A percentile compares a stretch with the other conserved stretches of the same genome.
Evolutionary conservation across 2,329 filamentous ascomycete genomes (phyloP).

Genomic region (Bisporella sp.): DNA sequence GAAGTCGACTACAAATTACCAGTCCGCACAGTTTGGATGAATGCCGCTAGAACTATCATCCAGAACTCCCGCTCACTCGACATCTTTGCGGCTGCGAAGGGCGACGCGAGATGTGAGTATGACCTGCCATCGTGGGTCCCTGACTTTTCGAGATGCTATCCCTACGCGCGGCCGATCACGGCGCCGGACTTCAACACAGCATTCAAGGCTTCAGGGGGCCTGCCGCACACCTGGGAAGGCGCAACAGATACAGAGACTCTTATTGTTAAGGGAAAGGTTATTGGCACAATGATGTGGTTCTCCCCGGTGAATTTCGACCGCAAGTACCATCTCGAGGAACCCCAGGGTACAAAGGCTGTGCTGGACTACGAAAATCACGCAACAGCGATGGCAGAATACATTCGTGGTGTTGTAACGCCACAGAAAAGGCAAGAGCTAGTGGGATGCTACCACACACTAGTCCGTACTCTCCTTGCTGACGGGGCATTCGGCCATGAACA

Average conservation of each 20-base stretch:
- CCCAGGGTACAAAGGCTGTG: background rate
- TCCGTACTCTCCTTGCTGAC: slow-evolving; percentile 1
- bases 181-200: background rate
- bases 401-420: background rate
- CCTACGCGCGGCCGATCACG: background rate
- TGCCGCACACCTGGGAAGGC: background rate
- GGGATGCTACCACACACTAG: background rate
- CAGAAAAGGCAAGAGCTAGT: background rate
- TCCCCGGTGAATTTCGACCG: background rate
- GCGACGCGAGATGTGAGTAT: background rate
- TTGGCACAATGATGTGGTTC: background rate
- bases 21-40: background rate
- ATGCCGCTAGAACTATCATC: background rate
- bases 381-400: background rate
- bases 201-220: background rate
- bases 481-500: slow-evolving; percentile 1
- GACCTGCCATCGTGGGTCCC: slow-evolving; percentile 2
- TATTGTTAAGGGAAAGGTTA: background rate
- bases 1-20: background rate
- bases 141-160: background rate
- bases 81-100: background rate
- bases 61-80: background rate
- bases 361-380: background rate
- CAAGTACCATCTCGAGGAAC: background rate
- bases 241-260: background rate